Conservation (phyloP, 305 asterid genomes). For the Fraxinus albicans region DNA sequence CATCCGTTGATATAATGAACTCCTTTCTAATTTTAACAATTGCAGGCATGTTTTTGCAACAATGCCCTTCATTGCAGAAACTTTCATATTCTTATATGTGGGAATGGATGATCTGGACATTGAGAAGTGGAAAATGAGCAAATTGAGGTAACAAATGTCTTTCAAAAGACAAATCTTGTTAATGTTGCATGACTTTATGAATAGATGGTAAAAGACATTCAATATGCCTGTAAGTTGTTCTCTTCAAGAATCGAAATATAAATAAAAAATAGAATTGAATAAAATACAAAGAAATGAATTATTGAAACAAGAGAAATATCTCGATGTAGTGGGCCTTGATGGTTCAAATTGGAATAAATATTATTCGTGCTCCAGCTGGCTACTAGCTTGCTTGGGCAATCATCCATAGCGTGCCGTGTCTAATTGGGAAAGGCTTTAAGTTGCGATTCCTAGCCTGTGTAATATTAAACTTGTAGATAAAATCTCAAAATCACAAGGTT, state of each 20-base stretch:
- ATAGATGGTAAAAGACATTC: not conserved
- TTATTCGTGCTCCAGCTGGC: too few species aligned
- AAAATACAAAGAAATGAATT: not conserved
- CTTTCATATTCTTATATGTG: constrained; percentile 68
- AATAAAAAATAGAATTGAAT: not conserved
- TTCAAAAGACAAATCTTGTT: not conserved
- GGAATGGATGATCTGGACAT: constrained; percentile 92
- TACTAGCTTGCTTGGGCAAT: too few species aligned
- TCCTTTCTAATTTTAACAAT: constrained; percentile 11
- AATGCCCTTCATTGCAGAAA: constrained; percentile 58
- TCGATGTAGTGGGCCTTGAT: too few species aligned
- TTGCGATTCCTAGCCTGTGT: too few species aligned
- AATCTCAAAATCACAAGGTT: not conserved
- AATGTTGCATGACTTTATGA: not conserved
- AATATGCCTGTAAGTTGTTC: not conserved
- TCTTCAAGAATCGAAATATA: not conserved
- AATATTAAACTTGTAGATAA: too few species aligned
- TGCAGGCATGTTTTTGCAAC: constrained; percentile 86
- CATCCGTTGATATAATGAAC: not conserved
- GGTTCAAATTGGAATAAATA: too few species aligned
- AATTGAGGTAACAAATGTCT: constrained; percentile 46
- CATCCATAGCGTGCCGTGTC: too few species aligned
- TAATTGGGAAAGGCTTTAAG: too few species aligned
- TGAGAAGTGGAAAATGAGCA: constrained; percentile 80
- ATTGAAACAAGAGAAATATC: not conserved